A percentile compares a stretch with the other conserved stretches of the same genome.
These are phyloP conservation scores for Rachicladosporium sp. DNA, from an alignment of 2,329 filamentous ascomycete genomes.

Conservation along the genomic window DNA sequence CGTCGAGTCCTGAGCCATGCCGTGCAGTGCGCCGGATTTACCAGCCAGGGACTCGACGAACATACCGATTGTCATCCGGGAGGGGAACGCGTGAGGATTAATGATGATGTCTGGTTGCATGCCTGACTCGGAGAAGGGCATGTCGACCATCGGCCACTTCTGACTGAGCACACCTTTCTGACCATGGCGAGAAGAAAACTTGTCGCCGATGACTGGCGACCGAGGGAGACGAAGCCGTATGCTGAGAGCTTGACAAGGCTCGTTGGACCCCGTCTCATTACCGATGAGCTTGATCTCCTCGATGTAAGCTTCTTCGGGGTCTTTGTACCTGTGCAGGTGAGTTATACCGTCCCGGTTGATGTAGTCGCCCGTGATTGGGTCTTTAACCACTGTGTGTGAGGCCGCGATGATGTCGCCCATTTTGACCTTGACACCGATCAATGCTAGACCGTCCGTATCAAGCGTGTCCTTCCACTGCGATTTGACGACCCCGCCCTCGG, in stretches of 20 bases:
- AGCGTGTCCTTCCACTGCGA: constrained; percentile 59
- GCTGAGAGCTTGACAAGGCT: constrained; percentile 76
- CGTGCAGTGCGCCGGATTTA: constrained; percentile 87
- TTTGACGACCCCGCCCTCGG: constrained; percentile 61
- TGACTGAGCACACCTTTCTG: constrained; percentile 96
- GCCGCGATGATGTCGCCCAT: constrained; percentile 79
- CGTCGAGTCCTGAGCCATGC: constrained; percentile 88
- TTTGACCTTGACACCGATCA: constrained; percentile 63
- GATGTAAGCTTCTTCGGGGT: constrained; percentile 73
- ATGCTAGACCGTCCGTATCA: constrained; percentile 77
- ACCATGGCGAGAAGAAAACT: constrained; percentile 96
- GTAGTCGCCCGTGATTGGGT: constrained; percentile 58
- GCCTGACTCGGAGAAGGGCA: constrained; percentile 93
- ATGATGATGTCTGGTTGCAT: constrained; percentile 98
- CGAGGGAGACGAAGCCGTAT: constrained; percentile 89
- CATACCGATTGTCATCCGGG: constrained; percentile 99
- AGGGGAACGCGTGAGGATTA: constrained; percentile 98
- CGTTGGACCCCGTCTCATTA: constrained; percentile 68
- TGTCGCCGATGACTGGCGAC: constrained; percentile 88
- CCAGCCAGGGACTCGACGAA: constrained; percentile 95
- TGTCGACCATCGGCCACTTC: constrained; percentile 85
- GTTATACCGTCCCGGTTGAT: constrained; percentile 78
- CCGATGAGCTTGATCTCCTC: constrained; percentile 90
- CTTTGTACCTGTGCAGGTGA: constrained; percentile 89
- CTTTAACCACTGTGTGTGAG: constrained; percentile 75